phyloP scores from a whole-genome alignment of 768 basidiomycete species.

The Psilocybe cyanescens region DNA sequence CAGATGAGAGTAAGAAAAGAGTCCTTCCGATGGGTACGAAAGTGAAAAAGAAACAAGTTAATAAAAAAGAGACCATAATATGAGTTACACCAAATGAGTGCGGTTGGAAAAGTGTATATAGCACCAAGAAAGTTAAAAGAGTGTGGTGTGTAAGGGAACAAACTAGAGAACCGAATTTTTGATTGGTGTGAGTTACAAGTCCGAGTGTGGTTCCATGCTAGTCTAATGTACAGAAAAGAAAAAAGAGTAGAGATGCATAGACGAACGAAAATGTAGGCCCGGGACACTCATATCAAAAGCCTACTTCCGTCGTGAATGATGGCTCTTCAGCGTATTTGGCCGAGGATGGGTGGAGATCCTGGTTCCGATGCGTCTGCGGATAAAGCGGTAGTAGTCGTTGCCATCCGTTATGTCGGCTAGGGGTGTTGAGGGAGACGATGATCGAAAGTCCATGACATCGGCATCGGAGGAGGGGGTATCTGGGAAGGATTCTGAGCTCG shows the following conservation, averaged over 20 bases:
- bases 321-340: conserved; percentile 32
- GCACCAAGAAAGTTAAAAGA: conserved; percentile 19
- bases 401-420: conserved; percentile 33
- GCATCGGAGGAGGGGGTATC: conserved; percentile 40
- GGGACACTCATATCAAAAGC: conserved; percentile 27
- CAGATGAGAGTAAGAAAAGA: conserved; percentile 7
- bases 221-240: conserved; percentile 20
- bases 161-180: conserved; percentile 18
- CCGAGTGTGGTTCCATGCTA: conserved; percentile 22
- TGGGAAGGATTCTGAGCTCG: conserved; percentile 46
- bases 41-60: conserved; percentile 2
- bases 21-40: conserved; percentile 9
- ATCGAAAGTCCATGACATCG: conserved; percentile 26
- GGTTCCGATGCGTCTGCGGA: conserved; percentile 43
- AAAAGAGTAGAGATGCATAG: conserved; percentile 5
- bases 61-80: conserved; percentile 9
- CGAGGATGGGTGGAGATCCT: conserved; percentile 47
- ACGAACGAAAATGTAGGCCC: conserved; percentile 6
- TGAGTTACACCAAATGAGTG: conserved; percentile 17
- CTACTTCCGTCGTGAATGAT: conserved; percentile 34
- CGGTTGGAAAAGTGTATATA: conserved; percentile 11
- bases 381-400: conserved; percentile 32
- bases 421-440: conserved; percentile 21
- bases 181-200: conserved; percentile 20
- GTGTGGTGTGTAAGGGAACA: conserved; percentile 18